Evolutionary conservation across 192 early-diverging fungal genomes (phyloP), one percentile per base, ranked within the genome.

Genomic region (Coemansia sp.): DNA sequence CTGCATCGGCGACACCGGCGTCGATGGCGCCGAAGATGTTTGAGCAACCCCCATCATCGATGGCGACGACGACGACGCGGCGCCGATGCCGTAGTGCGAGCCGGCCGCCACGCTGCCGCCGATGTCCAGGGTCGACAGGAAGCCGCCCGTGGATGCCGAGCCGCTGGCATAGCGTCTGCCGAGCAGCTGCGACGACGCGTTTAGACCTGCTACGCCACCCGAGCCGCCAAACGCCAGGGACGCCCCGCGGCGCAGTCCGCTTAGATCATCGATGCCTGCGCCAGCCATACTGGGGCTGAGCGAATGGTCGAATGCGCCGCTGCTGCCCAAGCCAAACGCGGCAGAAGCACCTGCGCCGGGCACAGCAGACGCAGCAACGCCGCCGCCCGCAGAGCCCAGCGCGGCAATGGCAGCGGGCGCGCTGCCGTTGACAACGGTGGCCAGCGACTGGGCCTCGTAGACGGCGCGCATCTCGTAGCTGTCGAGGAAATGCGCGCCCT

Each of bases 401-500:
- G 36, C 51, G 39, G 53, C 52, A 8, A 56, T n/a, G 0, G 36
- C 67, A 1, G 58, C 58, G 28, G 41, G 53, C 51, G 34, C 59
- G 34, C 34, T 59, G 59, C 58, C 35, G 17, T 35, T 51, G 38
- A 37, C 12, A 22, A 67, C 11, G 14, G 45, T 15, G 0, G 71
- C 79, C 61, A 76, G 35, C 37, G 66, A 37, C 6, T 45, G 33
- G 1, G 69, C 72, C 53, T 83, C 80, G 66, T 77, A 69, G n/a
- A n/a, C 37, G 0, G 74, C 80, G 1, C 80, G 75, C 34, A 60
- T 64, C 8, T 83, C 80, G 55, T 71, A 74, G 51, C 59, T 72
- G 53, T 83, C 80, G n/a, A 83, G 60, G 56, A 77, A 83, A 53
- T 83, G 80, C 37, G 80, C 75, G 38, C 80, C 80, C 58, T 83